Evolutionary conservation across 2,329 filamentous ascomycete species (phyloP).

Genomic region (Pestalotiopsis sp.): DNA sequence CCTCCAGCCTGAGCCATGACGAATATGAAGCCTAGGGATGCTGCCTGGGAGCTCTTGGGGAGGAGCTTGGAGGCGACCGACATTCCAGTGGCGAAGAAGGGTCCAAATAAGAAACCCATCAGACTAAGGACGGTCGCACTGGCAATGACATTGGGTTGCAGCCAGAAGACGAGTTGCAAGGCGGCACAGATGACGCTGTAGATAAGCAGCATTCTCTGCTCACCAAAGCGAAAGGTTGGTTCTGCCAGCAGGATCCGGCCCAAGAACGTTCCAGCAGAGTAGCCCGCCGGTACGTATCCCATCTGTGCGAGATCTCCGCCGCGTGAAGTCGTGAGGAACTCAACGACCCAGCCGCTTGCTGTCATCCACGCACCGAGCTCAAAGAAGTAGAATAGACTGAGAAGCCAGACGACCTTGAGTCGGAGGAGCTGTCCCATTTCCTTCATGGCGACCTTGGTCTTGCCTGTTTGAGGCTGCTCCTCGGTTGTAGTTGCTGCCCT

Average conservation of each 20-base stretch:
- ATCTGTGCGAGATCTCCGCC: constrained; percentile 57
- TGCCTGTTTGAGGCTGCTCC: not conserved
- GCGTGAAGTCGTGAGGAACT: constrained; percentile 64
- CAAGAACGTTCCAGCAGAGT: constrained; percentile 59
- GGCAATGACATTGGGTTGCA: constrained; percentile 63
- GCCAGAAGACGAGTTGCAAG: constrained; percentile 63
- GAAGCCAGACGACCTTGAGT: constrained; percentile 54
- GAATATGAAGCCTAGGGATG: constrained; percentile 54
- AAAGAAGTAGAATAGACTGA: constrained; percentile 68
- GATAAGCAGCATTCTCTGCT: constrained; percentile 57
- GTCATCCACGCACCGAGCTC: constrained; percentile 60
- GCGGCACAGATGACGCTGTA: constrained; percentile 55
- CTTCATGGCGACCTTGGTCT: constrained; percentile 36
- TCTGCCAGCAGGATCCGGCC: constrained; percentile 61
- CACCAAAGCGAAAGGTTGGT: constrained; percentile 60
- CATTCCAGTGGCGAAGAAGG: constrained; percentile 57
- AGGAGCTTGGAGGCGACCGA: constrained; percentile 55
- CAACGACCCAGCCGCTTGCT: constrained; percentile 64
- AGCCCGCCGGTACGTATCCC: constrained; percentile 65
- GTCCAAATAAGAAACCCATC: constrained; percentile 57
- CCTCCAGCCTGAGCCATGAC: constrained; percentile 54
- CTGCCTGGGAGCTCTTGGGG: constrained; percentile 44
- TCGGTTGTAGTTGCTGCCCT: not conserved
- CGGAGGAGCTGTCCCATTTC: constrained; percentile 48
- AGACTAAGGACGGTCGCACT: constrained; percentile 52